Percentiles rank a stretch among this genome's conserved stretches.
Conservation (phyloP, 345 rosid species). For the Noccaea bulbosa region DNA sequence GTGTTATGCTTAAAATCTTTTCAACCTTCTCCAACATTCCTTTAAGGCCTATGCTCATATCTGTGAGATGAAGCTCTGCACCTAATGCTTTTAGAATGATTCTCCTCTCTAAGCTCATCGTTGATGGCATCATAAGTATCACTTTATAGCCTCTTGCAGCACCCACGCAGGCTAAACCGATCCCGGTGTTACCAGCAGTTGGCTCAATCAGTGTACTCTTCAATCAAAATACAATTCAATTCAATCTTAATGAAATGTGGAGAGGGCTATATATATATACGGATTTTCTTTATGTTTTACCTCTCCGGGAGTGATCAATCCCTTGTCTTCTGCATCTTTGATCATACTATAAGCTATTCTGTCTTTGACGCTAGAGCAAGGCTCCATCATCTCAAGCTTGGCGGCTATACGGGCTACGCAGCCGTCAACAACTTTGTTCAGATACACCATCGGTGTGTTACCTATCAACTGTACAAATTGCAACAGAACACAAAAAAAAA, state of each 20-base stretch:
- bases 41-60: slow-evolving; percentile 44
- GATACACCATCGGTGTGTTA: slow-evolving; percentile 69
- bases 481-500: not conserved
- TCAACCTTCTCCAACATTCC: slow-evolving; percentile 53
- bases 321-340: slow-evolving; percentile 74
- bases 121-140: slow-evolving; percentile 61
- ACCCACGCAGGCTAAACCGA: slow-evolving; percentile 64
- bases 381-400: slow-evolving; percentile 68
- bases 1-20: slow-evolving; percentile 57
- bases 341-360: slow-evolving; percentile 68
- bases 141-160: slow-evolving; percentile 72
- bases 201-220: slow-evolving; percentile 61
- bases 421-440: slow-evolving; percentile 62
- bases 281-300: slow-evolving; percentile 28
- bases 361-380: slow-evolving; percentile 61
- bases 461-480: slow-evolving; percentile 55
- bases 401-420: slow-evolving; percentile 69
- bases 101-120: slow-evolving; percentile 66
- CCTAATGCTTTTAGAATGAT: slow-evolving; percentile 70
- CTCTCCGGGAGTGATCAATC: slow-evolving; percentile 64
- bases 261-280: not conserved
- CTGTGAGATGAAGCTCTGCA: slow-evolving; percentile 61
- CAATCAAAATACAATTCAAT: not conserved
- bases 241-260: not conserved
- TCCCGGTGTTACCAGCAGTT: slow-evolving; percentile 83